Percentiles rank a stretch among this genome's conserved stretches.
These are phyloP conservation scores for Penicillium psychrofluorescens DNA, from an alignment of 495 filamentous ascomycete genomes.

Conservation along the genomic window DNA sequence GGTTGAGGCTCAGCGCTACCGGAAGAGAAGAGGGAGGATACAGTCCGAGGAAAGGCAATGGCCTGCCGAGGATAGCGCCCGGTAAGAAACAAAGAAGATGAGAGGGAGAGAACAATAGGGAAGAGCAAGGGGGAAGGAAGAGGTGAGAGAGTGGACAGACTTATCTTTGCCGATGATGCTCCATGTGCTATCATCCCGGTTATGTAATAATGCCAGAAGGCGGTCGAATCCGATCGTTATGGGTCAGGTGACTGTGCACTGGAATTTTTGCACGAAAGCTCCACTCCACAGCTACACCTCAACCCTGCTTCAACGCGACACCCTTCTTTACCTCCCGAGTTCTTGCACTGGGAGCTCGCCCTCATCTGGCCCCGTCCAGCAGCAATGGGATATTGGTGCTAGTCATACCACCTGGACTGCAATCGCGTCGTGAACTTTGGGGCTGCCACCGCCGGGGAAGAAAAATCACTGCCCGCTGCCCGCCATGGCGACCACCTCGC, in stretches of 20 bases:
- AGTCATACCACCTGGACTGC: conserved; percentile 22
- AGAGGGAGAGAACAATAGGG: too few species aligned
- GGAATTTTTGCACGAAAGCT: conserved; percentile 17
- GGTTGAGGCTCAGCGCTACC: conserved; percentile 2
- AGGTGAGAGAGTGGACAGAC: not conserved
- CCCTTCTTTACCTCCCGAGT: conserved; percentile 5
- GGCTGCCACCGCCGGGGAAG: conserved; percentile 7
- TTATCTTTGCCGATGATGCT: not conserved
- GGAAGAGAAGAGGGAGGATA: not conserved
- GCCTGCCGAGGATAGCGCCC: too few species aligned
- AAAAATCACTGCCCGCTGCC: conserved; percentile 16
- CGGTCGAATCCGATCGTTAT: conserved; percentile 34
- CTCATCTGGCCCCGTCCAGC: conserved; percentile 12
- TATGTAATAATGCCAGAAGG: conserved; percentile 16
- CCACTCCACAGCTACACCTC: too few species aligned
- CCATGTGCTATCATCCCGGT: not conserved
- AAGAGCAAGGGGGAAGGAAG: not conserved
- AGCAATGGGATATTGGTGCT: conserved; percentile 38
- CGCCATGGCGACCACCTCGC: conserved; percentile 93
- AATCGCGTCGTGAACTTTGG: conserved; percentile 18
- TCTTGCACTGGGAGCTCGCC: not conserved
- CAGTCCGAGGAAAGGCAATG: too few species aligned
- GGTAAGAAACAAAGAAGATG: too few species aligned
- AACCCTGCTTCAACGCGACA: not conserved
- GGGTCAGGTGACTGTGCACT: conserved; percentile 19